Conservation (phyloP, 2,329 filamentous ascomycete genomes). For the Cadophora sp. region DNA sequence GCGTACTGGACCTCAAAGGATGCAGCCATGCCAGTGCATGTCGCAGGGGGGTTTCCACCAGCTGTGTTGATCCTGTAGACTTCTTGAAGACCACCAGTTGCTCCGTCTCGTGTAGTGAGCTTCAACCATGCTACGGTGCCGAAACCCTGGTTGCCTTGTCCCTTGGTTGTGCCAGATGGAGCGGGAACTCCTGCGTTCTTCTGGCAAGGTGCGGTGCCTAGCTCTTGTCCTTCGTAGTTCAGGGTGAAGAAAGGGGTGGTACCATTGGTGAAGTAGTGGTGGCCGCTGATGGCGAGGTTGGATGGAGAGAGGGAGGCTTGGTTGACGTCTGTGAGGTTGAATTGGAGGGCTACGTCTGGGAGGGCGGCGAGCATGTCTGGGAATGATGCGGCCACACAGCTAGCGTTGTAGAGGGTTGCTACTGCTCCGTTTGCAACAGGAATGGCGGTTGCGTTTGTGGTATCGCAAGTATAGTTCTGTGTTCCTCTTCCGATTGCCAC, state of each 20-base stretch:
- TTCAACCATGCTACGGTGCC: constrained; percentile 83
- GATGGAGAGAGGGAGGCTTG: constrained; percentile 57
- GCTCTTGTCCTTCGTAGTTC: constrained; percentile 59
- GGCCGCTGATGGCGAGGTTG: constrained; percentile 70
- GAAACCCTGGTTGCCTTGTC: constrained; percentile 63
- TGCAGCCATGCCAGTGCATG: constrained; percentile 69
- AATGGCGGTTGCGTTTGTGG: constrained; percentile 61
- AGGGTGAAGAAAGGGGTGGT: constrained; percentile 84
- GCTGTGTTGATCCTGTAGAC: constrained; percentile 87
- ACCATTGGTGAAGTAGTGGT: constrained; percentile 79
- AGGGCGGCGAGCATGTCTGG: constrained; percentile 71
- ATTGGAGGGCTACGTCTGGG: constrained; percentile 71
- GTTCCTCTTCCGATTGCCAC: constrained; percentile 88
- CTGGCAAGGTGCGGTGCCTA: constrained; percentile 67
- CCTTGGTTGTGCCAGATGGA: constrained; percentile 64
- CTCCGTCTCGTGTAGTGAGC: constrained; percentile 61
- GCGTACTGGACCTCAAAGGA: constrained; percentile 80
- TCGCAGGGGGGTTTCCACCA: constrained; percentile 77
- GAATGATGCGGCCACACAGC: constrained; percentile 75
- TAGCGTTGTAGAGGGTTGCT: constrained; percentile 87
- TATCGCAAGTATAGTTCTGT: constrained; percentile 90
- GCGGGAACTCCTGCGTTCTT: constrained; percentile 69
- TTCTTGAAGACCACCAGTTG: constrained; percentile 70
- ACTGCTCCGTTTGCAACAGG: constrained; percentile 76
- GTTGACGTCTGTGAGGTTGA: constrained; percentile 57